Percentiles rank a stretch among this genome's conserved stretches.
Evolutionary conservation across 202 grass and related monocot species (phyloP).

Genomic region (Carex sylvatica): DNA sequence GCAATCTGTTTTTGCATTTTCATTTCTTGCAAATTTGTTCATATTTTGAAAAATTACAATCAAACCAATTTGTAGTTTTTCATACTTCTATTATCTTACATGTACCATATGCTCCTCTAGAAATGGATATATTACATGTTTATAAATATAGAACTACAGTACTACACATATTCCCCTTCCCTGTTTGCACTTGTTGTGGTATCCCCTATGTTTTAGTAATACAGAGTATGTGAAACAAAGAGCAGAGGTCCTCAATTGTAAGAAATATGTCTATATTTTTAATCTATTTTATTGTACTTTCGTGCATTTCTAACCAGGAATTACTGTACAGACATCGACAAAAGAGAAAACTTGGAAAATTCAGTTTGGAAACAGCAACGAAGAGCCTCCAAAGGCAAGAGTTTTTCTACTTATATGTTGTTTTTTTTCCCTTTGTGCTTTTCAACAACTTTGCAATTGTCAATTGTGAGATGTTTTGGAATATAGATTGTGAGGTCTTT

Average conservation of each 20-base stretch:
- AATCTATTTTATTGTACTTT: background rate
- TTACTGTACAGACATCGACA: background rate
- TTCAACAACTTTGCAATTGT: constrained; percentile 5
- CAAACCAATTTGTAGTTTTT: background rate
- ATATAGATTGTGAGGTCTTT: background rate
- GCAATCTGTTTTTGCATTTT: constrained; percentile 17
- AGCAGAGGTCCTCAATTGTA: constrained; percentile 6
- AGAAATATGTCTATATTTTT: background rate
- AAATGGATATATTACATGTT: background rate
- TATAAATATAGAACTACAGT: background rate
- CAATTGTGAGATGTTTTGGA: background rate
- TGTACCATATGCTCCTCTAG: background rate
- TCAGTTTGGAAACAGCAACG: background rate
- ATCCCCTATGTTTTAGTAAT: too few relatives aligned
- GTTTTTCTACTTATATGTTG: background rate
- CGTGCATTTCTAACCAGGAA: background rate
- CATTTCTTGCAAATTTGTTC: background rate
- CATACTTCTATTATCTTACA: background rate
- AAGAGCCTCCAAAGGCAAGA: constrained; percentile 4
- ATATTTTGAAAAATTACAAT: background rate
- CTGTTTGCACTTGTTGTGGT: background rate
- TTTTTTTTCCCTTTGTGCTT: background rate
- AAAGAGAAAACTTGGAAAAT: background rate
- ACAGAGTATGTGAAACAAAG: background rate
- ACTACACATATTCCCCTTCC: background rate